Conservation (phyloP, 108 stramenopile species). For the Phaeodactylum tricornutum region DNA sequence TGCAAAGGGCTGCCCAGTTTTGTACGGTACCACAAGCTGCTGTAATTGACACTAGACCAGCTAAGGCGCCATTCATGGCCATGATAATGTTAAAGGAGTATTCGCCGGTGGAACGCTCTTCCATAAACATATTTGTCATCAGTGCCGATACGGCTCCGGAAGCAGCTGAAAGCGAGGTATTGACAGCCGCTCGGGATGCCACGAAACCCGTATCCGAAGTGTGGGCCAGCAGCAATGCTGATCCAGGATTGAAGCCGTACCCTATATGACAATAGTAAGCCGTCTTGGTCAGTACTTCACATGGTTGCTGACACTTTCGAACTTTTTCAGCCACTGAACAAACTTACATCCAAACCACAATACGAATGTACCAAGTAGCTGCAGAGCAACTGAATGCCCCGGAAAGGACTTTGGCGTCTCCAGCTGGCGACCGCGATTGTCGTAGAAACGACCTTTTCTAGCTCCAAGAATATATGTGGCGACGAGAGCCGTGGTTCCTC, state of each 20-base stretch:
- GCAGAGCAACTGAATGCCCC: conserved; percentile 70
- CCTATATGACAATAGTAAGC: conserved; percentile 15
- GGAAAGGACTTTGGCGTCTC: conserved; percentile 50
- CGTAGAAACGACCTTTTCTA: conserved; percentile 75
- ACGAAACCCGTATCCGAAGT: conserved; percentile 14
- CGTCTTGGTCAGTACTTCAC: conserved; percentile 3
- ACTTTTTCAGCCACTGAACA: not conserved
- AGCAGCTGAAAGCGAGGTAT: conserved; percentile 72
- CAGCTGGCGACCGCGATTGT: conserved; percentile 44
- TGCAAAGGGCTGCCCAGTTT: conserved; percentile 75
- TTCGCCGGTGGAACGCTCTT: conserved; percentile 51
- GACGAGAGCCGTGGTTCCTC: conserved; percentile 74
- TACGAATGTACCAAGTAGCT: conserved; percentile 69
- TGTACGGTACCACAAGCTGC: conserved; percentile 65
- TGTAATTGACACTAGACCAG: conserved; percentile 75
- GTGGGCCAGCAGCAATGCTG: conserved; percentile 46
- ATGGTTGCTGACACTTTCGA: too few species aligned
- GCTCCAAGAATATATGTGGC: conserved; percentile 79
- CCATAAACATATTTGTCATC: conserved; percentile 30
- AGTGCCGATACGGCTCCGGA: conserved; percentile 48
- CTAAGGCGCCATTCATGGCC: conserved; percentile 66
- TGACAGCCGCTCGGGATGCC: conserved; percentile 65
- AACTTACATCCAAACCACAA: conserved; percentile 75
- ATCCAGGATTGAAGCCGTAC: conserved; percentile 92
- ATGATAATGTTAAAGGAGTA: conserved; percentile 43